Percentiles rank a stretch among this genome's conserved stretches.
Conservation (phyloP, 1,284 basidiomycete genomes). For the Boletellus sp. region DNA sequence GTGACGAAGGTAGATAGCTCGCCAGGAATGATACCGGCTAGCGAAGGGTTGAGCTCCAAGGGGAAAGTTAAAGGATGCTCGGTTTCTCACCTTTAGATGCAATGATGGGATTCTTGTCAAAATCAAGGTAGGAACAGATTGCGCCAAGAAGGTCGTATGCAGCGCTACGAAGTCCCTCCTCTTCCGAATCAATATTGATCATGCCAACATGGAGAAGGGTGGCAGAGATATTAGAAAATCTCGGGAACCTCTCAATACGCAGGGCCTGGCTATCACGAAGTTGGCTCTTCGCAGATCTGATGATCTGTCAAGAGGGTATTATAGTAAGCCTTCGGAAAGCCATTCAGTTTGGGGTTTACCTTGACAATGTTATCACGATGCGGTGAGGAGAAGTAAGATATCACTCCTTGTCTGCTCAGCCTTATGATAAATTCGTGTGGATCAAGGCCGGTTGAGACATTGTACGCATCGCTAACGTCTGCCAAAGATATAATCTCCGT, state of each 20-base stretch:
- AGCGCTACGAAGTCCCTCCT: slow-evolving; percentile 72
- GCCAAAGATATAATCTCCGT: slow-evolving; percentile 75
- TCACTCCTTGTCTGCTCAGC: slow-evolving; percentile 63
- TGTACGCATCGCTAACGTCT: slow-evolving; percentile 84
- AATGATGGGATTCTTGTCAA: slow-evolving; percentile 65
- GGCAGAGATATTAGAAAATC: slow-evolving; percentile 80
- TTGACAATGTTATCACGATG: slow-evolving; percentile 74
- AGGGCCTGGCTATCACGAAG: slow-evolving; percentile 55
- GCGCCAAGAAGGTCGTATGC: slow-evolving; percentile 78
- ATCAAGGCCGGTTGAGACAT: slow-evolving; percentile 70
- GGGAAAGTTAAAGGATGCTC: slow-evolving; percentile 3
- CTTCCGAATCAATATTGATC: slow-evolving; percentile 67
- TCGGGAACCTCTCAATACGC: slow-evolving; percentile 64
- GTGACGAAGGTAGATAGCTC: slow-evolving; percentile 63
- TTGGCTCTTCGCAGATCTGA: slow-evolving; percentile 67
- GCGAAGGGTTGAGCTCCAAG: slow-evolving; percentile 12
- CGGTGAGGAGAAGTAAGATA: slow-evolving; percentile 65
- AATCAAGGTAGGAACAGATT: slow-evolving; percentile 75
- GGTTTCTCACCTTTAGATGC: slow-evolving; percentile 67
- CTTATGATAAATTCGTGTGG: slow-evolving; percentile 80
- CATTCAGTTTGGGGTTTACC: slow-evolving; percentile 36
- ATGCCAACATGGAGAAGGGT: slow-evolving; percentile 81
- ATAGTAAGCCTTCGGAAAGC: neutral
- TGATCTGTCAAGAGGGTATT: slow-evolving; percentile 44
- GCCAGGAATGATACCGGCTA: slow-evolving; percentile 73